Evolutionary conservation across 305 asterid genomes (phyloP).

Genomic region (Fraxinus velutina): DNA sequence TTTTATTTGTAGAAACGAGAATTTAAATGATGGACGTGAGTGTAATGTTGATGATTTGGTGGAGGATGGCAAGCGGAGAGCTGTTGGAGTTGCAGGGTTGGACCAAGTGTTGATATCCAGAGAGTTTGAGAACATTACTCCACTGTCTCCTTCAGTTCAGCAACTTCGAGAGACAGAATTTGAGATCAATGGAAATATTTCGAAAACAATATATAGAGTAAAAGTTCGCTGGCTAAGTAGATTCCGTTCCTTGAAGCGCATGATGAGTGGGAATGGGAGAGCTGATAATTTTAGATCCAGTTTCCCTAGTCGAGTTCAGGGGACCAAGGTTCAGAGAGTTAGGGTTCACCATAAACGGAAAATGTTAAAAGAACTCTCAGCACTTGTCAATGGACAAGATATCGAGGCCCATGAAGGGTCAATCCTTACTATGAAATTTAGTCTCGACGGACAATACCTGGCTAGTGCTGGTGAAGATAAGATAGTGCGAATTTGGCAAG

Average conservation of each 20-base stretch:
- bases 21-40: constrained; percentile 27
- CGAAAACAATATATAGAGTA: constrained; percentile 31
- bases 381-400: constrained; percentile 68
- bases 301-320: constrained; percentile 23
- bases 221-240: constrained; percentile 53
- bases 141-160: constrained; percentile 26
- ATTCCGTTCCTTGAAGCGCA: constrained; percentile 54
- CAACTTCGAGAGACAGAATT: constrained; percentile 25
- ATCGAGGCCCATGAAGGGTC: constrained; percentile 84
- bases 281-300: constrained; percentile 25
- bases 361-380: constrained; percentile 74
- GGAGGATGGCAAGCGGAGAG: neutral
- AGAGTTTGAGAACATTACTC: constrained; percentile 26
- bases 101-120: constrained; percentile 24
- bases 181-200: constrained; percentile 20
- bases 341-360: constrained; percentile 55
- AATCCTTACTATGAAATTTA: constrained; percentile 78
- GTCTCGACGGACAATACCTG: constrained; percentile 73
- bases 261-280: constrained; percentile 32
- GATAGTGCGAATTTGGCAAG: constrained; percentile 78
- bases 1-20: neutral
- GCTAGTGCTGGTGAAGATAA: constrained; percentile 93
- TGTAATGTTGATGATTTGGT: constrained; percentile 20
- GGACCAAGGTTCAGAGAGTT: constrained; percentile 46
- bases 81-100: constrained; percentile 18